These are phyloP conservation scores for Hericium coralloides DNA, from an alignment of 768 basidiomycete genomes.

Conservation along the genomic window DNA sequence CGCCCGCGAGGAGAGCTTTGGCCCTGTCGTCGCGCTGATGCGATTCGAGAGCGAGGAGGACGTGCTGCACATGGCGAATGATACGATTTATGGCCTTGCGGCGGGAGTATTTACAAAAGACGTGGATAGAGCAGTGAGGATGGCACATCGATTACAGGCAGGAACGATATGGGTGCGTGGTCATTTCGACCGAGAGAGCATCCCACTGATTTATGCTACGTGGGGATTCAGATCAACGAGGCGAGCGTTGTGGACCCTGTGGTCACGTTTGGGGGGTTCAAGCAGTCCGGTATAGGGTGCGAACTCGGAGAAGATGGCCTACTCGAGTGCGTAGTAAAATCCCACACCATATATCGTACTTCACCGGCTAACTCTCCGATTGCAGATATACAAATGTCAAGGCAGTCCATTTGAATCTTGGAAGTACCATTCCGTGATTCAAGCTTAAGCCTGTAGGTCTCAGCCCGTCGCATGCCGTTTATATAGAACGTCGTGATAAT, in stretches of 20 bases:
- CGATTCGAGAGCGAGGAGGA: slow-evolving; percentile 57
- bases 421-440: not conserved
- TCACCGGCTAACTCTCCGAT: not conserved
- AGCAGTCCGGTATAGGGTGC: slow-evolving; percentile 64
- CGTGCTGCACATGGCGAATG: slow-evolving; percentile 69
- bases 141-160: slow-evolving; percentile 67
- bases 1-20: slow-evolving; percentile 50
- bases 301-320: slow-evolving; percentile 60
- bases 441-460: too few species aligned
- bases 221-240: slow-evolving; percentile 27
- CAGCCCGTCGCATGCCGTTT: too few species aligned
- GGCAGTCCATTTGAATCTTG: slow-evolving; percentile 11
- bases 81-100: slow-evolving; percentile 79
- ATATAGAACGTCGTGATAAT: too few species aligned
- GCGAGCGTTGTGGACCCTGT: slow-evolving; percentile 15
- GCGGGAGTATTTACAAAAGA: slow-evolving; percentile 79
- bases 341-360: not conserved
- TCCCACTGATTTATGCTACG: too few species aligned
- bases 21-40: slow-evolving; percentile 51
- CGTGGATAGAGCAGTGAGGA: slow-evolving; percentile 61
- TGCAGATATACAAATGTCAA: slow-evolving; percentile 12
- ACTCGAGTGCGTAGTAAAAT: slow-evolving; percentile 25
- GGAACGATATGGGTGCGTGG: slow-evolving; percentile 63
- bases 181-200: too few species aligned
- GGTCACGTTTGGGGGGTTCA: slow-evolving; percentile 61